These are phyloP conservation scores for Antarctomyces pellizariae DNA, from an alignment of 495 filamentous ascomycete species.

Conservation along the genomic window DNA sequence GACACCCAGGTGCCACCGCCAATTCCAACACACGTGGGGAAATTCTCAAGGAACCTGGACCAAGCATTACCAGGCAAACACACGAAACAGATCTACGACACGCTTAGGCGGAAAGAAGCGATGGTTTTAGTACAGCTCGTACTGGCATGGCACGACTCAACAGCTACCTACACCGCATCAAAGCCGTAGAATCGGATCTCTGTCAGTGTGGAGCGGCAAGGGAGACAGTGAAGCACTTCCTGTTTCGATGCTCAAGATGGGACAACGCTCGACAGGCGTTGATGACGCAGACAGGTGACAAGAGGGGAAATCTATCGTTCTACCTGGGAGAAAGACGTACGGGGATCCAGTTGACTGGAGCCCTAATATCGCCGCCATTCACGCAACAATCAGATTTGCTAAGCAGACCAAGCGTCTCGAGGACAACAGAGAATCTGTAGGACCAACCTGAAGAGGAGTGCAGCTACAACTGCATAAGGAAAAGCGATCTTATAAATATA, in stretches of 20 bases:
- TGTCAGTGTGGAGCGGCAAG: slow-evolving; percentile 15
- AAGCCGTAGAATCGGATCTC: slow-evolving; percentile 7
- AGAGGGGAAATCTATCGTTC: slow-evolving; percentile 16
- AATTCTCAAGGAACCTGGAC: slow-evolving; percentile 13
- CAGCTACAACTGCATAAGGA: too few relatives aligned
- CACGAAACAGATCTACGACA: slow-evolving; percentile 14
- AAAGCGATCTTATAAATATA: too few relatives aligned
- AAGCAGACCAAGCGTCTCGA: slow-evolving; percentile 18
- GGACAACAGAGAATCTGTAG: too few relatives aligned
- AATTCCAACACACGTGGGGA: slow-evolving; percentile 10
- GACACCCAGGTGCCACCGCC: slow-evolving; percentile 1
- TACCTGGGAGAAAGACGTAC: slow-evolving; percentile 13
- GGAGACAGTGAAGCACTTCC: slow-evolving; percentile 16
- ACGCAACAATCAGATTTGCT: slow-evolving; percentile 15
- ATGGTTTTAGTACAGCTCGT: slow-evolving; percentile 14
- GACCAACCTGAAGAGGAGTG: too few relatives aligned
- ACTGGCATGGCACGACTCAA: slow-evolving; percentile 17
- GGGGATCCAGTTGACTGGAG: slow-evolving; percentile 15
- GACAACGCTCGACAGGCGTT: slow-evolving; percentile 13
- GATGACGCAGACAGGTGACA: slow-evolving; percentile 13
- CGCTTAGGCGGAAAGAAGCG: slow-evolving; percentile 15
- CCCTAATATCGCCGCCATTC: slow-evolving; percentile 15
- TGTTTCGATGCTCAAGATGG: slow-evolving; percentile 16
- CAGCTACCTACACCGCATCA: slow-evolving; percentile 14
- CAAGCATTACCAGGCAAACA: slow-evolving; percentile 14